Evolutionary conservation across 2,329 filamentous ascomycete genomes (phyloP).

Genomic region (Fusarium staphyleae): DNA sequence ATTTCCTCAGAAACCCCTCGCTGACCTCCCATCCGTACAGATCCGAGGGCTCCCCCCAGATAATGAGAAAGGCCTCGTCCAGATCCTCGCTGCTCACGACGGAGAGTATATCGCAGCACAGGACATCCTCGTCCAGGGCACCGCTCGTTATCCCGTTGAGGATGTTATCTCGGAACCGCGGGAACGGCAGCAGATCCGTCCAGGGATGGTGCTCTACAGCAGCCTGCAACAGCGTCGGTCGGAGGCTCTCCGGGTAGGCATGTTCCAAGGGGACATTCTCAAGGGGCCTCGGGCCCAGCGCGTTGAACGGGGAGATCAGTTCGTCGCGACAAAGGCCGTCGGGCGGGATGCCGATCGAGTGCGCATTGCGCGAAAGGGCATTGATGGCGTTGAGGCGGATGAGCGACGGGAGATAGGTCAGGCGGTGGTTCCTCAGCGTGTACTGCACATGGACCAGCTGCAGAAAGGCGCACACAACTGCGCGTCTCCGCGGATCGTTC

Average conservation of each 20-base stretch:
- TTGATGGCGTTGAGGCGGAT: slow-evolving; percentile 38
- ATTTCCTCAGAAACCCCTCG: slow-evolving; percentile 54
- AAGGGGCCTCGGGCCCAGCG: not conserved
- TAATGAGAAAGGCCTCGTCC: slow-evolving; percentile 45
- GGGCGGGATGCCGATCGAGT: slow-evolving; percentile 16
- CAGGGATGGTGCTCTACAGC: slow-evolving; percentile 34
- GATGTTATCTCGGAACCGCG: slow-evolving; percentile 34
- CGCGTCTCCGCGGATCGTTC: slow-evolving; percentile 10
- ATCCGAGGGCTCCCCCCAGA: slow-evolving; percentile 59
- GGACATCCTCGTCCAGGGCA: slow-evolving; percentile 30
- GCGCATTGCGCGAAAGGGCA: slow-evolving; percentile 30
- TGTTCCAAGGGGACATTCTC: not conserved
- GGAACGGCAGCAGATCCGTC: slow-evolving; percentile 34
- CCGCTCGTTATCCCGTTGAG: slow-evolving; percentile 16
- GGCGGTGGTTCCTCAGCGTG: slow-evolving; percentile 20
- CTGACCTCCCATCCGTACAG: slow-evolving; percentile 56
- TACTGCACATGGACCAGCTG: slow-evolving; percentile 31
- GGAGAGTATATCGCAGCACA: slow-evolving; percentile 33
- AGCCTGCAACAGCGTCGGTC: slow-evolving; percentile 27
- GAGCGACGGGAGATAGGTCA: slow-evolving; percentile 23
- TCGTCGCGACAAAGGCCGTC: slow-evolving; percentile 31
- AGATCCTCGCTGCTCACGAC: not conserved
- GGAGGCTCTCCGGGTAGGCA: slow-evolving; percentile 9
- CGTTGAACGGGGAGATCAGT: slow-evolving; percentile 33
- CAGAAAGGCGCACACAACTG: slow-evolving; percentile 29